These are phyloP conservation scores for Calophaca sinica DNA, from an alignment of 306 rosid species.

Conservation along the genomic window DNA sequence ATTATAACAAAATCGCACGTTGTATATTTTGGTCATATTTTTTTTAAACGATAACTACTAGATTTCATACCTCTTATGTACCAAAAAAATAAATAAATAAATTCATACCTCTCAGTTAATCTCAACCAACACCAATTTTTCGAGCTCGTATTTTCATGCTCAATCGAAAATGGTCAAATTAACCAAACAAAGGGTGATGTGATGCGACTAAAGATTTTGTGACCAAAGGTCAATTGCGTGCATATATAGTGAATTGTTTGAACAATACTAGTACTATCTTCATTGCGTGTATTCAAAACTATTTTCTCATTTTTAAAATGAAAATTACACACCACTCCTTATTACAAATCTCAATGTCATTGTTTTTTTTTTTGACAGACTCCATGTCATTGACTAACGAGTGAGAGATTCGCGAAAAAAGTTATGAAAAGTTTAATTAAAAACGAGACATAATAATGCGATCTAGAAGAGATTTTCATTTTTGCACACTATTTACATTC, in stretches of 20 bases:
- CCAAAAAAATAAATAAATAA: no score
- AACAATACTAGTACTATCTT: background rate
- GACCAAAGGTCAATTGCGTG: conserved; percentile 30
- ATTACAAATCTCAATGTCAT: background rate
- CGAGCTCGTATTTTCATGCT: conserved; percentile 10
- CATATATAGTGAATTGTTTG: background rate
- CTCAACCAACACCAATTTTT: background rate
- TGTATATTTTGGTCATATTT: background rate
- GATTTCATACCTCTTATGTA: conserved; percentile 7
- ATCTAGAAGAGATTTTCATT: background rate
- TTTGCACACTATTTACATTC: background rate
- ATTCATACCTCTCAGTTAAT: conserved; percentile 9
- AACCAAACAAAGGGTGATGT: background rate
- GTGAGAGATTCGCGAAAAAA: background rate
- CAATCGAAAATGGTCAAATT: conserved; percentile 1
- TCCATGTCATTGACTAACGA: background rate
- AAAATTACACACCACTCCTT: background rate
- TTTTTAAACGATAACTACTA: no score
- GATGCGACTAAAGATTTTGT: background rate
- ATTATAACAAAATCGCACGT: background rate
- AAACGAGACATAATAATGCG: background rate
- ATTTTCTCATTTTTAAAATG: background rate
- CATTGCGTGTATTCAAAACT: conserved; percentile 1
- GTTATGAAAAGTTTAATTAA: background rate
- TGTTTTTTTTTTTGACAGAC: background rate